These are phyloP conservation scores for Solanum habrochaites DNA, from an alignment of 257 asterid genomes.

Conservation along the genomic window DNA sequence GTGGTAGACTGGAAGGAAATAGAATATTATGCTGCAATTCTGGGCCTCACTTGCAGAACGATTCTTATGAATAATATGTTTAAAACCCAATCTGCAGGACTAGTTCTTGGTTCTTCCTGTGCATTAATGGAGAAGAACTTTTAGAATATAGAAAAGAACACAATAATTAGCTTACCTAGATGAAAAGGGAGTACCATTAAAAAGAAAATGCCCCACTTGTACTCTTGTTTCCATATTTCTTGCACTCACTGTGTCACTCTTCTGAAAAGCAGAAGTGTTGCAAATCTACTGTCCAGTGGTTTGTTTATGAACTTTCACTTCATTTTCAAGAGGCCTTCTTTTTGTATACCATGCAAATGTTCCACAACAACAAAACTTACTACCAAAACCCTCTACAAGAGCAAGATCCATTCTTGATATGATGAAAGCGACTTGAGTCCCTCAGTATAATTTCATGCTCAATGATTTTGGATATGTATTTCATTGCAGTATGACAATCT, in stretches of 20 bases:
- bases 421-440: conserved; percentile 90
- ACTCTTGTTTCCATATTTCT: neutral
- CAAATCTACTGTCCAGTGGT: neutral
- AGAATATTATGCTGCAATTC: neutral
- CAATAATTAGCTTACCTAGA: neutral
- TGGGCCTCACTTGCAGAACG: neutral
- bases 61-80: neutral
- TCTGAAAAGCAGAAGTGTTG: neutral
- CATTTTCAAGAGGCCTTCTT: neutral
- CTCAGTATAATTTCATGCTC: conserved; percentile 70
- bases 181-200: neutral
- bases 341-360: neutral
- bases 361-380: neutral
- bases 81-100: neutral
- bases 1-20: neutral
- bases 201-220: neutral
- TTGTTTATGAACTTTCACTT: neutral
- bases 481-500: conserved; percentile 68
- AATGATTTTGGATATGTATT: conserved; percentile 57
- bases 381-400: conserved; percentile 91
- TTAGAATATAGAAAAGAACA: neutral
- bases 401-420: conserved; percentile 79
- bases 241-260: neutral
- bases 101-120: neutral
- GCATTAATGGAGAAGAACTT: neutral